Evolutionary conservation across 805 yeast species (phyloP).

Genomic region (Starmerella davenportii): DNA sequence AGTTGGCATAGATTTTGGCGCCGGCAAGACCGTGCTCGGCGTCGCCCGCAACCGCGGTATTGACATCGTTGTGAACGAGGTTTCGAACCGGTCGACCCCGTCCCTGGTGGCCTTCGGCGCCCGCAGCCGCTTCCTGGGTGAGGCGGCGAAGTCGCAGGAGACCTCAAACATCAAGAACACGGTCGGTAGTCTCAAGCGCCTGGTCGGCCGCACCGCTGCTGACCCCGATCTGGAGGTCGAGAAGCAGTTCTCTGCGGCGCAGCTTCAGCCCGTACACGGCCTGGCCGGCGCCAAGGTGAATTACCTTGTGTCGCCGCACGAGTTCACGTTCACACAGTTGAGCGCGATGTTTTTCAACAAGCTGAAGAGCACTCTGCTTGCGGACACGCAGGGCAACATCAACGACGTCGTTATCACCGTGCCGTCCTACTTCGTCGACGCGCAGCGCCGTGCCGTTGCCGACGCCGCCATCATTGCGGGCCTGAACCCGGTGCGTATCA

Average conservation of each 20-base stretch:
- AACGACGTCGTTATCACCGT: conserved; percentile 85
- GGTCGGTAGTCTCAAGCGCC: conserved; percentile 83
- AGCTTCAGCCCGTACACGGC: conserved; percentile 53
- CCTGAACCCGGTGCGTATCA: conserved; percentile 93
- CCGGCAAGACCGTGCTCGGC: conserved; percentile 75
- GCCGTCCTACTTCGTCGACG: conserved; percentile 94
- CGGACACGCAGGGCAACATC: conserved; percentile 67
- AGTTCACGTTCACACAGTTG: conserved; percentile 75
- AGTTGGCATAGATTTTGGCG: conserved; percentile 96
- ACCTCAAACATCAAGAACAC: conserved; percentile 93
- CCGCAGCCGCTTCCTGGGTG: conserved; percentile 85
- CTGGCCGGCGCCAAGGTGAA: conserved; percentile 72
- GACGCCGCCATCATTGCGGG: conserved; percentile 95
- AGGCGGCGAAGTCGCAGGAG: conserved; percentile 88
- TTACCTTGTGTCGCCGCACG: conserved; percentile 57
- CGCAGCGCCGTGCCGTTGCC: conserved; percentile 86
- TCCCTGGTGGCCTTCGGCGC: conserved; percentile 76
- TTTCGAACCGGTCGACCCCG: conserved; percentile 94
- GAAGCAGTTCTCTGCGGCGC: conserved; percentile 53
- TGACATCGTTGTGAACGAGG: conserved; percentile 95
- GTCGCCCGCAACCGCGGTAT: conserved; percentile 96
- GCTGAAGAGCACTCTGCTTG: conserved; percentile 58
- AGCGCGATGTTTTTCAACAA: conserved; percentile 90
- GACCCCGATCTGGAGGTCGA: conserved; percentile 70
- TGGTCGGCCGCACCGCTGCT: conserved; percentile 55